Evolutionary conservation across 306 rosid genomes (phyloP).

Genomic region (Dryas drummondii): DNA sequence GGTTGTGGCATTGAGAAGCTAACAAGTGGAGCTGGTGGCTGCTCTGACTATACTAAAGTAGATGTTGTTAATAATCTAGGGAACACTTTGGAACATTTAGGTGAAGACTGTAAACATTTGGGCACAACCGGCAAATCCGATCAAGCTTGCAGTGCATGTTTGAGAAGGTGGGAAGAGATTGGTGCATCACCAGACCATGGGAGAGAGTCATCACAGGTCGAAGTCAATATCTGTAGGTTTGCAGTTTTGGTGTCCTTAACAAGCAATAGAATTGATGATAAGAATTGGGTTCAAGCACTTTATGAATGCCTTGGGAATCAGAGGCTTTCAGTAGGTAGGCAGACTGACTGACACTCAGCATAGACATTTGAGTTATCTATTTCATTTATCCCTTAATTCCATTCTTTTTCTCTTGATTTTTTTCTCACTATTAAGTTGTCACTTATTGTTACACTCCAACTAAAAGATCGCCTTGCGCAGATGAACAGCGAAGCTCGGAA

Average conservation of each 20-base stretch:
- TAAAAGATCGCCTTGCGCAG: constrained; percentile 13
- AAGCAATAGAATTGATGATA: constrained; percentile 36
- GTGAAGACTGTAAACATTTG: constrained; percentile 41
- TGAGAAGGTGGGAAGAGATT: constrained; percentile 47
- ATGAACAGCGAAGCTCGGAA: constrained; percentile 3
- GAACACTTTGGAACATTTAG: constrained; percentile 29
- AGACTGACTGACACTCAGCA: not conserved
- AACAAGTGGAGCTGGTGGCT: constrained; percentile 49
- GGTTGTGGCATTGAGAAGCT: constrained; percentile 53
- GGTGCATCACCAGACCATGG: constrained; percentile 14
- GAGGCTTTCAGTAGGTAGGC: constrained; percentile 32
- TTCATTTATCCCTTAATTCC: too few species aligned
- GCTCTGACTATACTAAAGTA: constrained; percentile 43
- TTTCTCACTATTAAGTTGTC: not conserved
- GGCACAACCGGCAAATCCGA: constrained; percentile 17
- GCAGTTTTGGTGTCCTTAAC: constrained; percentile 46
- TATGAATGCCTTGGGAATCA: constrained; percentile 49
- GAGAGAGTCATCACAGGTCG: constrained; percentile 9
- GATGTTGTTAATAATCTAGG: constrained; percentile 47
- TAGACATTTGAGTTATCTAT: not conserved
- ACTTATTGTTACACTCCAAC: not conserved
- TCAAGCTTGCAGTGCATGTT: constrained; percentile 44
- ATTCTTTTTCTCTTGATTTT: not conserved
- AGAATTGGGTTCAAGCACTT: constrained; percentile 33
- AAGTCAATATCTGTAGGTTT: constrained; percentile 50